Conservation (phyloP, 257 asterid species). For the Solanum arcanum region DNA sequence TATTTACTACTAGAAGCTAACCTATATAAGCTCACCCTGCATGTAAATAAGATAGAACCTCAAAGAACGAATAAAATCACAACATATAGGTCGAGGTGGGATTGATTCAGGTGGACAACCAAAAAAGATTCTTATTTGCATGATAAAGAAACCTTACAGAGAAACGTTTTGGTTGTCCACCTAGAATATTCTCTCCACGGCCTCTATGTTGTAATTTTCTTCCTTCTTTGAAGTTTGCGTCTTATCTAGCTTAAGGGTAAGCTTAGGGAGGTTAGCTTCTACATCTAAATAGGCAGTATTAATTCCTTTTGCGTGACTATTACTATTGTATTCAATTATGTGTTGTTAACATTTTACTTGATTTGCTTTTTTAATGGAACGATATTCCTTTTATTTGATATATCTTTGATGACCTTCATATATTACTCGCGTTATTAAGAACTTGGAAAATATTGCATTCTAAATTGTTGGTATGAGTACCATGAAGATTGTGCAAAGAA, state of each 20-base stretch:
- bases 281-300: too few species aligned
- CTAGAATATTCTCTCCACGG: not conserved
- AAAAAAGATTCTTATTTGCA: not conserved
- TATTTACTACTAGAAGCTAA: too few species aligned
- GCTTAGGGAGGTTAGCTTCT: too few species aligned
- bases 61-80: not conserved
- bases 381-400: not conserved
- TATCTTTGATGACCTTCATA: not conserved
- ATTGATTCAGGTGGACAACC: not conserved
- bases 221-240: not conserved
- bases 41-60: not conserved
- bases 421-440: slow-evolving; percentile 9
- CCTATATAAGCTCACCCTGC: too few species aligned
- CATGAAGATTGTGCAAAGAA: slow-evolving; percentile 40
- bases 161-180: not conserved
- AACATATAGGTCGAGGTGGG: not conserved
- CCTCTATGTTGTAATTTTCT: not conserved
- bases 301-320: too few species aligned
- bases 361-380: not conserved
- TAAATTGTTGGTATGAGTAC: slow-evolving; percentile 11
- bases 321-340: too few species aligned
- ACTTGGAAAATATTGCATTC: slow-evolving; percentile 27
- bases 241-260: not conserved
- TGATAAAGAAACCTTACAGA: not conserved
- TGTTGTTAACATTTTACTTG: too few species aligned